Evolutionary conservation across 768 basidiomycete genomes (phyloP), one percentile per base, ranked within the genome.

Genomic region (Flagelloscypha sp.): DNA sequence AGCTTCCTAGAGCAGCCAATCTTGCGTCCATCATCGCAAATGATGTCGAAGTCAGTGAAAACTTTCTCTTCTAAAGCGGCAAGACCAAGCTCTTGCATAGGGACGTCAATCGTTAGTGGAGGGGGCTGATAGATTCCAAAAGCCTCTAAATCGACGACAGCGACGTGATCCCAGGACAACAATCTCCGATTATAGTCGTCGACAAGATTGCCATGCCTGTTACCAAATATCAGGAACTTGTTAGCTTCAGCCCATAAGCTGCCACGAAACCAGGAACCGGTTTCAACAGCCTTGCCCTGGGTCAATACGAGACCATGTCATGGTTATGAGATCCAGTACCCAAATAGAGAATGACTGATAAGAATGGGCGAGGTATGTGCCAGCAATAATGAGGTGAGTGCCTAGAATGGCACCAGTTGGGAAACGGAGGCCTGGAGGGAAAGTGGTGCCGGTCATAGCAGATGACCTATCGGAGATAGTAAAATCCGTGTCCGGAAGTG

Each of bases 121-220:
- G 92, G 90, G 0, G 90, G 84, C 46, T 87, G 84, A 52, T 98
- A 98, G 44, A 99, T 90, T 1, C 94, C 94, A 49, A 92, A 94
- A 0, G 93, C 84, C 58, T 97, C 93, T 17, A 95, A 65, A 50
- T 93, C 88, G 38, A 94, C 79, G 37, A 85, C 79, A 4, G 86
- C 86, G 35, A 93, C 78, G 50, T 97, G 85, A 48, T 92, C 86
- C 86, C 87, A 92, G 50, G 82, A 86, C 40, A 90, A 72, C 8
- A 92, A 68, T 13, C 90, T 80, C 30, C 86, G 80, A 49, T 95
- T 92, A 54, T 93, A 93, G 49, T 95, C 90, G 39, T 88, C 84
- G 5, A 90, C 86, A 17, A 93, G 72, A 50, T 86, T 90, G 5
- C 90, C 86, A 38, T 79, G 66, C 17, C 77, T 72, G 57, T 95